phyloP scores from a whole-genome alignment of 2,329 filamentous ascomycete species.

The Emericellopsis atlantica region DNA sequence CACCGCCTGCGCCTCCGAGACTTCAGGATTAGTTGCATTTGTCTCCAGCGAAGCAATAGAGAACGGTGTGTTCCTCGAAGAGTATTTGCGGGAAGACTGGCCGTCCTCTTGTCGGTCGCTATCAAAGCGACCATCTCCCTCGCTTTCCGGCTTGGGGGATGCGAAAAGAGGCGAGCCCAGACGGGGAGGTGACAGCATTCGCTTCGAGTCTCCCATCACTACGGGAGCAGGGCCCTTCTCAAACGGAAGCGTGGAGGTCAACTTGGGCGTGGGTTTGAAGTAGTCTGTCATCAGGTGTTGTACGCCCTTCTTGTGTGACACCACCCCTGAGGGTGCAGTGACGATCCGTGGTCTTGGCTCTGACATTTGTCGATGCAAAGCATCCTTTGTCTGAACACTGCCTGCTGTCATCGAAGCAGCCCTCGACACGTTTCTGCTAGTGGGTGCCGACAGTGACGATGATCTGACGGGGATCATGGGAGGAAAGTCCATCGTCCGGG shows the following conservation, averaged over 20 bases:
- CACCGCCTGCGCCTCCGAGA: conserved; percentile 50
- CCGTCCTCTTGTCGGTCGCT: conserved; percentile 41
- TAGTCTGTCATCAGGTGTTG: too few species aligned
- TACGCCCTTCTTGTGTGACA: too few species aligned
- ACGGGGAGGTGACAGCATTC: neutral
- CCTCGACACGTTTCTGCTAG: conserved; percentile 43
- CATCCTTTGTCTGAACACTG: conserved; percentile 43
- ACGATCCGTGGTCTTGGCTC: too few species aligned
- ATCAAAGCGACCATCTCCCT: conserved; percentile 1
- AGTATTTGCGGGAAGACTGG: conserved; percentile 37
- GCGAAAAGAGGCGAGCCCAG: neutral
- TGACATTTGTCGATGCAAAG: conserved; percentile 5
- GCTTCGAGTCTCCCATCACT: neutral
- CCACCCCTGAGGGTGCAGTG: too few species aligned
- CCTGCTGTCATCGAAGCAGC: conserved; percentile 44
- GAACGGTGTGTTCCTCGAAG: conserved; percentile 48
- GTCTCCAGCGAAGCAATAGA: conserved; percentile 49
- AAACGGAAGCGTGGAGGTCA: too few species aligned
- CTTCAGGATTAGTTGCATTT: conserved; percentile 46
- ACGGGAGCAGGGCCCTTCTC: too few species aligned
- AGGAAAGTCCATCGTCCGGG: conserved; percentile 47
- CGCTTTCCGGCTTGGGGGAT: conserved; percentile 2
- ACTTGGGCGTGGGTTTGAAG: too few species aligned
- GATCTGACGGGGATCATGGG: conserved; percentile 42
- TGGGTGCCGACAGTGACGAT: conserved; percentile 50